Percentiles rank a stretch among this genome's conserved stretches.
Evolutionary conservation across 352 stramenopile genomes (phyloP).

Genomic region (Stramenopiles sp.): DNA sequence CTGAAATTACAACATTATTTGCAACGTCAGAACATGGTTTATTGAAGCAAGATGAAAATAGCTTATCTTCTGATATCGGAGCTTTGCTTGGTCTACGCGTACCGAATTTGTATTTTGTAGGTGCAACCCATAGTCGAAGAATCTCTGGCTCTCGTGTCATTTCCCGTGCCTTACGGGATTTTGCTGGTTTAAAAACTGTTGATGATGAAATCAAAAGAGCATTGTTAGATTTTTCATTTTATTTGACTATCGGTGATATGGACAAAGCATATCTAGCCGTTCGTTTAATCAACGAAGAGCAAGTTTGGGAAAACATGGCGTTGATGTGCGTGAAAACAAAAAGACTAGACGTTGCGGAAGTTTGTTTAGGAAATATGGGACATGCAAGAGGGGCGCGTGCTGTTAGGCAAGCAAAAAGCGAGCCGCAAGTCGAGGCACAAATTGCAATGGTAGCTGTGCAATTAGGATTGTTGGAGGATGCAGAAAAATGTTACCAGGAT

Average conservation of each 20-base stretch:
- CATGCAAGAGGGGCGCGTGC: constrained; percentile 61
- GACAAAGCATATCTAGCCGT: constrained; percentile 77
- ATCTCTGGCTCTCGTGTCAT: constrained; percentile 17
- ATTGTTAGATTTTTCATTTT: constrained; percentile 82
- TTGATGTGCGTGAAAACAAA: constrained; percentile 87
- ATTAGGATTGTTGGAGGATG: constrained; percentile 66
- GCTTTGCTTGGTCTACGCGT: constrained; percentile 58
- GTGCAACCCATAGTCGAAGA: constrained; percentile 21
- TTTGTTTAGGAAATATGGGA: constrained; percentile 81
- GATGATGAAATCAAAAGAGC: constrained; percentile 53
- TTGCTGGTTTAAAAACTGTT: constrained; percentile 63
- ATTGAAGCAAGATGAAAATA: constrained; percentile 68
- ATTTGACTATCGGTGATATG: constrained; percentile 79
- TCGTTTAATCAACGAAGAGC: constrained; percentile 67
- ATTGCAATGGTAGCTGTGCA: constrained; percentile 76
- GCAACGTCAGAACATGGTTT: constrained; percentile 64
- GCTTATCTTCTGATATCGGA: constrained; percentile 48
- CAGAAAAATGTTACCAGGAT: constrained; percentile 62
- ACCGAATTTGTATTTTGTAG: constrained; percentile 44
- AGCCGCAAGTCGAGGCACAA: constrained; percentile 39
- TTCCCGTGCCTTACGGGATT: constrained; percentile 73
- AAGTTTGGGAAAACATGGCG: constrained; percentile 85
- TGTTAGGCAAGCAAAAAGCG: constrained; percentile 41
- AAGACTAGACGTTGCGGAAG: constrained; percentile 70
- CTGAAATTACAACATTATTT: constrained; percentile 70